Conservation (phyloP, 2,329 filamentous ascomycete genomes). For the Alternaria sp. region DNA sequence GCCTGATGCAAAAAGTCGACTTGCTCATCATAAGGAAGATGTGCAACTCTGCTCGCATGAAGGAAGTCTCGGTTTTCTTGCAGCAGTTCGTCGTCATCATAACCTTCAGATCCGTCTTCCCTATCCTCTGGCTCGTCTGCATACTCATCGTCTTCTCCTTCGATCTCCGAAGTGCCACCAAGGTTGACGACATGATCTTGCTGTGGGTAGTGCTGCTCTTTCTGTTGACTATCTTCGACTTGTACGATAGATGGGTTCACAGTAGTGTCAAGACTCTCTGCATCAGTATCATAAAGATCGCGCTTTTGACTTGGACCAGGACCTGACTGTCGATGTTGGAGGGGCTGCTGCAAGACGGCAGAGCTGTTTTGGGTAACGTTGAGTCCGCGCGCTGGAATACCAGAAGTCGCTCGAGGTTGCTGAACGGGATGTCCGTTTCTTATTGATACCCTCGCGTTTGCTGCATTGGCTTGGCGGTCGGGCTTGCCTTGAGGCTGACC, state of each 20-base stretch:
- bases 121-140: not conserved
- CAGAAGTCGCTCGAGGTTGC: conserved; percentile 12
- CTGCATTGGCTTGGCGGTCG: conserved; percentile 24
- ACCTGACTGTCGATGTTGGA: conserved; percentile 17
- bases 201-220: conserved; percentile 9
- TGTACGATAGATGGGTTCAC: conserved; percentile 29
- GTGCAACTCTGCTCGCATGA: not conserved
- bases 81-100: not conserved
- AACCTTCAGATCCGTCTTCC: conserved; percentile 3
- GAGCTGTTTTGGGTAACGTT: conserved; percentile 18
- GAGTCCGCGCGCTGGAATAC: conserved; percentile 9
- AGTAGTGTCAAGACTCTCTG: conserved; percentile 46
- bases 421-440: conserved; percentile 14
- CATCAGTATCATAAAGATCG: conserved; percentile 47
- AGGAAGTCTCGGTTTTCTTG: conserved; percentile 4
- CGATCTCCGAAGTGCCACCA: conserved; percentile 12
- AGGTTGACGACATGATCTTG: conserved; percentile 11
- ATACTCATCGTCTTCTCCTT: conserved; percentile 13
- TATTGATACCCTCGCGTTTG: conserved; percentile 29
- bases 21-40: conserved; percentile 6
- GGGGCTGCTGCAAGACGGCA: conserved; percentile 18
- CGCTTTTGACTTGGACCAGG: conserved; percentile 19
- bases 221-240: conserved; percentile 22
- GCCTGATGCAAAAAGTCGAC: conserved; percentile 3
- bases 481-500: conserved; percentile 15